phyloP scores from a whole-genome alignment of 805 yeast species.

The Schwanniomyces vanrijiae region DNA sequence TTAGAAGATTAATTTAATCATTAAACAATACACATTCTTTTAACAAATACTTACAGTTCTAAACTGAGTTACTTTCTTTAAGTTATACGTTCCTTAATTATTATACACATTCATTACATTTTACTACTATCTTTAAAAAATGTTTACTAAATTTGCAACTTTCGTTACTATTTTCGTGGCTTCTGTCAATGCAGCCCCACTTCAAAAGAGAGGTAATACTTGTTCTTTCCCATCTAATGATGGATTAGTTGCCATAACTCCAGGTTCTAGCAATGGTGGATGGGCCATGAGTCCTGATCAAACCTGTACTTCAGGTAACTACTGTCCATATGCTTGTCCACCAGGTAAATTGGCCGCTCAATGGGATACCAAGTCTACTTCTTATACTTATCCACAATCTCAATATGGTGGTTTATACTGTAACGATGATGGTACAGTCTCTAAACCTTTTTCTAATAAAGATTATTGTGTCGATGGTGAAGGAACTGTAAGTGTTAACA shows the following conservation, averaged over 20 bases:
- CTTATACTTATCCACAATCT: conserved; percentile 74
- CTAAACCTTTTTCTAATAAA: conserved; percentile 56
- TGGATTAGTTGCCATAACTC: conserved; percentile 71
- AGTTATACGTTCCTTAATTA: neutral
- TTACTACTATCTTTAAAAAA: conserved; percentile 4
- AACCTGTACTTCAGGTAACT: conserved; percentile 69
- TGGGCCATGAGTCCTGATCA: conserved; percentile 87
- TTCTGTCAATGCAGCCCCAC: conserved; percentile 19
- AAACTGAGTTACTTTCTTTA: neutral
- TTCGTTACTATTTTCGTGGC: conserved; percentile 1
- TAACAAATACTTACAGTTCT: neutral
- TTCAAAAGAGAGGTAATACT: conserved; percentile 29
- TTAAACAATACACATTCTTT: neutral
- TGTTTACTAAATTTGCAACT: conserved; percentile 8
- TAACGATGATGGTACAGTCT: conserved; percentile 64
- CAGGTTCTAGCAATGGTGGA: conserved; percentile 61
- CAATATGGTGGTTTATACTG: conserved; percentile 84
- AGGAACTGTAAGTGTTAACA: conserved; percentile 67
- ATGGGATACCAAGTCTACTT: conserved; percentile 79
- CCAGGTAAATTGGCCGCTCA: conserved; percentile 86
- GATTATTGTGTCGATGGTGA: conserved; percentile 76
- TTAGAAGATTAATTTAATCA: neutral
- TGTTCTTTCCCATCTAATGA: conserved; percentile 69
- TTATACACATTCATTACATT: neutral
- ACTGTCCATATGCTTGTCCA: conserved; percentile 91